Percentiles rank a stretch among this genome's conserved stretches.
These are phyloP conservation scores for Millerozyma miso DNA, from an alignment of 805 yeast genomes.

Conservation along the genomic window DNA sequence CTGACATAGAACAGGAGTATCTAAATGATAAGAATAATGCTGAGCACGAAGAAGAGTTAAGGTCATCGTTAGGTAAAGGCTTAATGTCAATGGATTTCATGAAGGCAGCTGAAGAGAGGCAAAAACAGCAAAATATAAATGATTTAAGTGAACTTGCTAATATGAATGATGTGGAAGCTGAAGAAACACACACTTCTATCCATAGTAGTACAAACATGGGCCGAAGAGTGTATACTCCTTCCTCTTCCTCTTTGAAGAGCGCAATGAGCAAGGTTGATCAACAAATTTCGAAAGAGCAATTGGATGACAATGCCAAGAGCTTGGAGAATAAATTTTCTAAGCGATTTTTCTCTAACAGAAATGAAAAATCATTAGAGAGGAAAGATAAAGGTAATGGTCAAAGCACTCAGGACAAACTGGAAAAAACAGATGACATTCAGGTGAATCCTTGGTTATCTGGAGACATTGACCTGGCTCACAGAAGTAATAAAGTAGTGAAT, in stretches of 20 bases:
- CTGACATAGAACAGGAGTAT: slow-evolving; percentile 42
- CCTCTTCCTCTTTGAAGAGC: slow-evolving; percentile 38
- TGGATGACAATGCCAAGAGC: slow-evolving; percentile 47
- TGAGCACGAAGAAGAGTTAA: slow-evolving; percentile 31
- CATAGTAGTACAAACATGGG: slow-evolving; percentile 63
- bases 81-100: slow-evolving; percentile 92
- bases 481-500: slow-evolving; percentile 25
- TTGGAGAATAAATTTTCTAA: slow-evolving; percentile 38
- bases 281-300: slow-evolving; percentile 40
- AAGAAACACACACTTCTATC: slow-evolving; percentile 37
- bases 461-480: slow-evolving; percentile 15
- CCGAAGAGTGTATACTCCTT: slow-evolving; percentile 75
- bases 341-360: slow-evolving; percentile 9
- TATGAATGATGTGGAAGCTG: slow-evolving; percentile 41
- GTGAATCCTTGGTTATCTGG: slow-evolving; percentile 37
- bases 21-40: slow-evolving; percentile 29
- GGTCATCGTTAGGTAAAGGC: slow-evolving; percentile 69
- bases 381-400: slow-evolving; percentile 11
- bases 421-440: slow-evolving; percentile 10
- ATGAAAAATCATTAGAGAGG: slow-evolving; percentile 6
- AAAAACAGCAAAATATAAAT: slow-evolving; percentile 53
- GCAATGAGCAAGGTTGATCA: slow-evolving; percentile 32
- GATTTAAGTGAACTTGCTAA: slow-evolving; percentile 47
- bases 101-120: slow-evolving; percentile 80
- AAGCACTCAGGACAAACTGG: slow-evolving; percentile 9